Conservation (phyloP, 306 rosid species). For the Vachellia pachyceras region DNA sequence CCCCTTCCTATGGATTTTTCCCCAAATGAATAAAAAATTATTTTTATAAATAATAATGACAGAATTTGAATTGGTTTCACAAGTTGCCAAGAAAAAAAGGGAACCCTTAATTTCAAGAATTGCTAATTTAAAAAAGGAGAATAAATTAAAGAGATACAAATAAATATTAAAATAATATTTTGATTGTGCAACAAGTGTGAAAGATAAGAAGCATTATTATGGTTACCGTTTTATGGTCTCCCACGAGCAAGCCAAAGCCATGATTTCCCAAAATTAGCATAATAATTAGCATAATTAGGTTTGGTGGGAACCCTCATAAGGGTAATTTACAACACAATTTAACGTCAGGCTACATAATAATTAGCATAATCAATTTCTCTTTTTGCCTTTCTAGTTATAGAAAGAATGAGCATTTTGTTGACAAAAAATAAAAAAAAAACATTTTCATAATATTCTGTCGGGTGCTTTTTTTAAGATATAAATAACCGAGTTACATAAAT, state of each 20-base stretch:
- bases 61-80: neutral
- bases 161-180: neutral
- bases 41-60: neutral
- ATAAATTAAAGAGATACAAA: neutral
- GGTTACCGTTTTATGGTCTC: conserved; percentile 6
- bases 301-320: neutral
- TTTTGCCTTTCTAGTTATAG: neutral
- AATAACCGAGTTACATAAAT: no score
- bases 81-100: neutral
- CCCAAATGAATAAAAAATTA: neutral
- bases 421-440: no score
- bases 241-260: conserved; percentile 3
- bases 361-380: neutral
- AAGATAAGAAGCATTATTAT: conserved; percentile 22
- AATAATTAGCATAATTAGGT: no score
- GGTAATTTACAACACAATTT: neutral
- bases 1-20: neutral
- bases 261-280: neutral
- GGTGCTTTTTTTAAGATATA: neutral
- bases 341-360: neutral
- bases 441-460: neutral
- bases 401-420: neutral
- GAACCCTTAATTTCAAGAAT: neutral
- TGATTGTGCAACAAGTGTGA: neutral
- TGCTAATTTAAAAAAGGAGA: neutral